Evolutionary conservation across 306 rosid genomes (phyloP), one percentile per base, ranked within the genome.

Genomic region (Cyamopsis tetragonoloba): DNA sequence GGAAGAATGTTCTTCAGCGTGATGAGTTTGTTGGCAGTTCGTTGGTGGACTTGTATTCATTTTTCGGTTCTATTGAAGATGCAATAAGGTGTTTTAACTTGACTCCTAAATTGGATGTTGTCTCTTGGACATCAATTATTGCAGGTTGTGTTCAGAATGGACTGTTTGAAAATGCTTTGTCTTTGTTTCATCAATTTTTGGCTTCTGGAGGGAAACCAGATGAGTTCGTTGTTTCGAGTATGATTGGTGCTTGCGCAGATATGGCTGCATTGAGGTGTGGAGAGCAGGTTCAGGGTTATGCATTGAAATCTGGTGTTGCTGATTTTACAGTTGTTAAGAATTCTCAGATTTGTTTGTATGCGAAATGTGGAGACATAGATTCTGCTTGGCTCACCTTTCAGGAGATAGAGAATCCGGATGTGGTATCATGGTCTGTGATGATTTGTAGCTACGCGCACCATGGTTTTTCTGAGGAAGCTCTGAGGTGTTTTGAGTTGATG

Each of bases 381-480:
- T 79, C 77, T 0, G 85, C 91, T 31, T 42, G 57, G 51, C 59
- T 53, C 34, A 81, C 81, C 57, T 83, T 83, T 68, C 62, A 59
- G 67, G 81, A 83, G 76, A 83, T 26, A 2, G 63, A 73, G 68
- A 80, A 70, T 56, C 84, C 76, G 32, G 84, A 86, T 38, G 81
- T 73, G 6, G 86, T 86, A 39, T 78, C 91, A 31, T 86, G 88
- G 91, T 78, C 91, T 4, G 84, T 75, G 54, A 81, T 81, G 79
- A 83, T 86, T 19, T 66, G 76, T 62, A 70, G 88, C 73, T 35
- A 73, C 22, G 91, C 84, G 12, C 91, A 80, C 7, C 86, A 83
- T 66, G 91, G 88, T 43, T 54, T n/a, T 66, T 86, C 84, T 41
- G 17, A 44, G 35, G 82, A 83, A 65, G 81, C 91, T 58, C 56